phyloP scores from a whole-genome alignment of 306 rosid species.

The Hippophae gyantsensis region DNA sequence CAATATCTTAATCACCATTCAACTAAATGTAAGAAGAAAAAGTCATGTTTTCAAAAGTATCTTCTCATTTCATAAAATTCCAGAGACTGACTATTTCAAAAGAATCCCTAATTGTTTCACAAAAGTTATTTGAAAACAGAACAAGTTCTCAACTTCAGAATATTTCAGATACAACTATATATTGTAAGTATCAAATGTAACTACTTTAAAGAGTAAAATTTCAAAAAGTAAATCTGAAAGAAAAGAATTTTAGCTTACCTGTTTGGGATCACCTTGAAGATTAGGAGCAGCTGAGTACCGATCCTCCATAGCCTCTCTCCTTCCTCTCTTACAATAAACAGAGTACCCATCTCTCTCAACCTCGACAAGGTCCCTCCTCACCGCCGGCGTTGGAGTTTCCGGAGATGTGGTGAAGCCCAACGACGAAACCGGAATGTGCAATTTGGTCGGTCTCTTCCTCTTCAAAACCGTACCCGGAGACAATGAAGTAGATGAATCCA shows the following conservation, averaged over 20 bases:
- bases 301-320: constrained; percentile 32
- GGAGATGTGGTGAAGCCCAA: constrained; percentile 32
- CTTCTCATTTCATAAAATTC: too few relatives aligned
- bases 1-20: not conserved
- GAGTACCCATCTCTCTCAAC: constrained; percentile 47
- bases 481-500: constrained; percentile 4
- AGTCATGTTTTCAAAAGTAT: not conserved
- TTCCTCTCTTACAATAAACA: constrained; percentile 47
- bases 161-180: too few relatives aligned
- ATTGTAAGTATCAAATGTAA: not conserved
- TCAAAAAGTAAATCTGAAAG: not conserved
- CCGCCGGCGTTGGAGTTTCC: constrained; percentile 33
- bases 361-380: constrained; percentile 50
- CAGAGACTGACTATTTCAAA: too few relatives aligned
- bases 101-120: too few relatives aligned
- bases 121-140: too few relatives aligned
- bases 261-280: constrained; percentile 30
- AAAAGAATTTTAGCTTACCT: constrained; percentile 15
- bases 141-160: too few relatives aligned
- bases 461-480: constrained; percentile 53
- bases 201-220: not conserved
- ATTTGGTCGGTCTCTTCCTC: constrained; percentile 79
- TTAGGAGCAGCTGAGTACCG: constrained; percentile 22
- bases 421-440: constrained; percentile 61
- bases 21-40: not conserved